Base-by-base conservation (phyloP, 176 grass and related monocot species). In the Eragrostis nindensis region DNA sequence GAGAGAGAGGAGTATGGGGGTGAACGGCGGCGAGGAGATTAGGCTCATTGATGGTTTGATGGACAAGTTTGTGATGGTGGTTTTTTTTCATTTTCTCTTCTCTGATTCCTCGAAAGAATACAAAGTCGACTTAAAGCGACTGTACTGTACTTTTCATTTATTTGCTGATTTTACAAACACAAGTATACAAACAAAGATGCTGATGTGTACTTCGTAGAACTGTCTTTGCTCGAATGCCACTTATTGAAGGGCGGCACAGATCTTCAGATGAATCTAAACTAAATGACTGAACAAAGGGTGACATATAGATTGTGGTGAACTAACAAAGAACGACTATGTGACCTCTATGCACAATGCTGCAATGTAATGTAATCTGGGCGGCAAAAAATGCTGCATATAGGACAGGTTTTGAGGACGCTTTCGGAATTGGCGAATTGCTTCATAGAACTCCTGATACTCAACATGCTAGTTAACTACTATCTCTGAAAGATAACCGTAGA, bases 401-500 rank as follows among this genome's bases (percentile, higher is more conserved):
- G 30, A 19, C 36, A 44, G 39, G 15, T n/a, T 80, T 65, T 53
- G n/a, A n/a, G n/a, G n/a, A 25, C 5, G 29, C 15, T 75, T 36
- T 70, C 19, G 39, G 21, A 40, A 62, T 76, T 29, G 29, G 70
- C 71, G 21, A 40, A 62, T 76, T 29, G 29, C 76, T 76, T 74
- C 62, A 27, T 76, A 89, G 54, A 85, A 21, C 26, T 40, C 77
- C n/a, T 81, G 39, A 59, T 63, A 76, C 48, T 85, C 82, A 29
- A 60, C 46, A 24, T 27, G 77, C 71, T 63, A 66, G 71, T 81
- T 64, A 71, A 71, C 64, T 63, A 71, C 64, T 63, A 76, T 40
- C 68, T 83, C 87, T 64, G 65, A 36, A 36, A 36, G 5, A 57
- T 71, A 85, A 89, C 77, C 56, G 15, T 76, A 85, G 78, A 81